Base-by-base conservation (phyloP, 306 rosid species). In the Boehmeria nivea region DNA sequence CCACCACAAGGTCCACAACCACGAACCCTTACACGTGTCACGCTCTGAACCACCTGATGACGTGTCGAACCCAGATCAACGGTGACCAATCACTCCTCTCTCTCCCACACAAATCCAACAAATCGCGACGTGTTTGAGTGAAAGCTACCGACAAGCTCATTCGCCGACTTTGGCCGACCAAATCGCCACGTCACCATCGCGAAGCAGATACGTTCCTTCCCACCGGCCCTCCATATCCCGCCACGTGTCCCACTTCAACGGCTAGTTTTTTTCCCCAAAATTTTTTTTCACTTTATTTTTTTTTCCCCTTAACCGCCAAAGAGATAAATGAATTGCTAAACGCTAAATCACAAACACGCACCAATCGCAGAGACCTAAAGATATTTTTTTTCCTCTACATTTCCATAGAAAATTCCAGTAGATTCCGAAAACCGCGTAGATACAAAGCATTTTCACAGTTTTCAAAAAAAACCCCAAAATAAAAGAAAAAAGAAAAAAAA, bases 191-290 rank as follows among this genome's bases (percentile, higher is more conserved):
- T 83, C 85, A 72, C 4, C 27, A 0, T 46, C 74, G 69, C 4
- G 56, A 44, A 57, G 27, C 72, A 53, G 38, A 28, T 59, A 45
- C 31, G 71, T 63, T 22, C n/a, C 53, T 31, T 54, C 59, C 34
- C 34, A 4, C 16, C 24, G 17, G 18, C 10, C 54, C 24, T 31
- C 67, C 39, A 12, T 0, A 1, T 15, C 0, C 1, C 33, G 76
- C 70, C 95, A 79, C 88, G 94, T 83, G 88, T 74, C 58, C 54
- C 4, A 0, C 40, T 25, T 54, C 17, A 85, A 83, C 97, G 97
- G 94, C 89, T 86, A 81, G 76, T 77, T 83, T 81, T 76, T 24
- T 2, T 5, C 14, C n/a, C n/a, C n/a, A n/a, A n/a, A n/a, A n/a
- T n/a, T n/a, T n/a, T n/a, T n/a, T n/a, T n/a, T n/a, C 9, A 55